These are phyloP conservation scores for Dactylellina leptospora DNA, from an alignment of 2,329 filamentous ascomycete genomes.

Conservation along the genomic window DNA sequence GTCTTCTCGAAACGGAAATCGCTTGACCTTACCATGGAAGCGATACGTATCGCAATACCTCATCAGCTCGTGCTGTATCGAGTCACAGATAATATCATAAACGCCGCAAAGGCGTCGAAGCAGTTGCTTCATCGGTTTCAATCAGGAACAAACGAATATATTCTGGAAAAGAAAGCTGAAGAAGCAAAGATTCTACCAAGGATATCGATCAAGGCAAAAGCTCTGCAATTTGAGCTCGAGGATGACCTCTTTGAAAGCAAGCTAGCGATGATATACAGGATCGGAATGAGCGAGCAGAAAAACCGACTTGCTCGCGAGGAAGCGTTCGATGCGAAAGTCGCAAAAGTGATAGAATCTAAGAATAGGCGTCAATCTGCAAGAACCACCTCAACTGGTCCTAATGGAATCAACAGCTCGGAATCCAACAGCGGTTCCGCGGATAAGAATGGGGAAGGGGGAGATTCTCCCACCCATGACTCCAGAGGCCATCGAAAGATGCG, in stretches of 20 bases:
- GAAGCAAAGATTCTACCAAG: constrained; percentile 86
- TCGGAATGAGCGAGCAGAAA: constrained; percentile 86
- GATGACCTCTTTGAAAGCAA: constrained; percentile 99
- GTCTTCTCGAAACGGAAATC: constrained; percentile 67
- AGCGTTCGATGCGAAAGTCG: constrained; percentile 85
- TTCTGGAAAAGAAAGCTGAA: constrained; percentile 84
- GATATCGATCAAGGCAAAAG: constrained; percentile 80
- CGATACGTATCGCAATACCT: constrained; percentile 85
- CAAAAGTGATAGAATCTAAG: constrained; percentile 79
- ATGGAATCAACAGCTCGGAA: constrained; percentile 42
- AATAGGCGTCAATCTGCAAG: constrained; percentile 61
- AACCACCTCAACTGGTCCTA: constrained; percentile 33
- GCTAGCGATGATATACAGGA: constrained; percentile 88
- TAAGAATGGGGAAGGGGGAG: constrained; percentile 22
- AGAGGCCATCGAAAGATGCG: constrained; percentile 60
- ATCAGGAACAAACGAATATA: constrained; percentile 86
- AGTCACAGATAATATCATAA: constrained; percentile 92
- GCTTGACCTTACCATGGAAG: constrained; percentile 83
- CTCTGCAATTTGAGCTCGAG: constrained; percentile 88
- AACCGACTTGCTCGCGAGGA: constrained; percentile 90
- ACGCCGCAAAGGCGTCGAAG: constrained; percentile 83
- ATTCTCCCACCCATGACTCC: constrained; percentile 31
- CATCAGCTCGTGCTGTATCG: constrained; percentile 89
- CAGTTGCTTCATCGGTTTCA: constrained; percentile 94
- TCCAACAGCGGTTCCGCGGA: constrained; percentile 26